phyloP scores from a whole-genome alignment of 164 flowering plant genomes.

The Protea cynaroides region DNA sequence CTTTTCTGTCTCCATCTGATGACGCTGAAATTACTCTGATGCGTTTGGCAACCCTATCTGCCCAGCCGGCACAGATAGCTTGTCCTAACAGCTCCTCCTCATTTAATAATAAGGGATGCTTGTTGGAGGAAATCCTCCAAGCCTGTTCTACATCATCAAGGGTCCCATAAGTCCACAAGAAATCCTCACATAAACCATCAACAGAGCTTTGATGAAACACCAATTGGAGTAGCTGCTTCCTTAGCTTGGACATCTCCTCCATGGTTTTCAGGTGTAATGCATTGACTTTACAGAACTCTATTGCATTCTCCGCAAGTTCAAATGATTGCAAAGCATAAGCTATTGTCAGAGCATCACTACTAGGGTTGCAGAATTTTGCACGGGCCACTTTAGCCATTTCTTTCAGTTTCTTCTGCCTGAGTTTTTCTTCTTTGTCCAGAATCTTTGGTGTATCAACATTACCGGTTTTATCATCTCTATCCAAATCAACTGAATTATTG shows the following conservation, averaged over 20 bases:
- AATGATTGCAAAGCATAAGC: constrained; percentile 81
- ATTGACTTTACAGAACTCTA: constrained; percentile 57
- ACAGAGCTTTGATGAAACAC: constrained; percentile 41
- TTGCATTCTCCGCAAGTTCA: constrained; percentile 50
- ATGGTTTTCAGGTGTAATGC: constrained; percentile 69
- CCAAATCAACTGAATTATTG: constrained; percentile 18
- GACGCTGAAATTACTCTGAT: constrained; percentile 27
- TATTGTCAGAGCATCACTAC: constrained; percentile 75
- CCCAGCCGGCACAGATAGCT: constrained; percentile 99
- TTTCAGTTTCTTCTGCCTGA: constrained; percentile 51
- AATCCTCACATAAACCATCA: constrained; percentile 32
- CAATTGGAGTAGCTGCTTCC: constrained; percentile 75
- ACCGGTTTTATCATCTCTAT: constrained; percentile 23
- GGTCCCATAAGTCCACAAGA: constrained; percentile 65
- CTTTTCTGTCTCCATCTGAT: constrained; percentile 40
- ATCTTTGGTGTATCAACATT: constrained; percentile 10
- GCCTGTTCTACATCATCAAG: constrained; percentile 56
- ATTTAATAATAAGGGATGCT: constrained; percentile 40
- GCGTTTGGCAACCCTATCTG: constrained; percentile 82
- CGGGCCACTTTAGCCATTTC: constrained; percentile 49
- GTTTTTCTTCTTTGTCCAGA: constrained; percentile 37
- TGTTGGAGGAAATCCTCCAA: constrained; percentile 55
- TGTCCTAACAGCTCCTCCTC: constrained; percentile 79
- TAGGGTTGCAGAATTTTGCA: constrained; percentile 58
- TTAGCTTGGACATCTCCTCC: constrained; percentile 95